phyloP scores from a whole-genome alignment of 2,329 filamentous ascomycete species.

The Atkinsonella hypoxylon region DNA sequence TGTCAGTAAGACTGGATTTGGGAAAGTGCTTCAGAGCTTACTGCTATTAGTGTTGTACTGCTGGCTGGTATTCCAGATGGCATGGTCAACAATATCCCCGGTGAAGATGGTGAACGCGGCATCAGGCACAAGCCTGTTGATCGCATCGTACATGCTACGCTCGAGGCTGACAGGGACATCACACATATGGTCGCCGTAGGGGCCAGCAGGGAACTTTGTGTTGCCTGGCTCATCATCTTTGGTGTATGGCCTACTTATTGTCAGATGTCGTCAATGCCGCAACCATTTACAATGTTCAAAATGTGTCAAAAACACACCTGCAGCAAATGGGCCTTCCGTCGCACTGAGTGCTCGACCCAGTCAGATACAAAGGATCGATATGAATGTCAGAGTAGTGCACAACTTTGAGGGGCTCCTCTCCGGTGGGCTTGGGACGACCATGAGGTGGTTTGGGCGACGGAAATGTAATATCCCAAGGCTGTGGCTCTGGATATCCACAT shows the following conservation, averaged over 20 bases:
- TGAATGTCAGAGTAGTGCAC: constrained; percentile 51
- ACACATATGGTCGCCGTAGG: constrained; percentile 40
- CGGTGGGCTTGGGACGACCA: constrained; percentile 28
- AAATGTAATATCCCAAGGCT: constrained; percentile 29
- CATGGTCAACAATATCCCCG: constrained; percentile 45
- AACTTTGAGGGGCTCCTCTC: constrained; percentile 35
- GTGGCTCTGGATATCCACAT: constrained; percentile 35
- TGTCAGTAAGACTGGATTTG: constrained; percentile 16
- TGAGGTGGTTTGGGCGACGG: constrained; percentile 27
- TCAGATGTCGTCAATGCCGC: background rate
- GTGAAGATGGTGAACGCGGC: constrained; percentile 46
- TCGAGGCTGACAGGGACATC: constrained; percentile 39
- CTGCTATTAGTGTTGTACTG: constrained; percentile 20
- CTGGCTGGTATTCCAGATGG: constrained; percentile 32
- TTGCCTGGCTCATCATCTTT: constrained; percentile 33
- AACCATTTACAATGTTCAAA: background rate
- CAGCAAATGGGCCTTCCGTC: constrained; percentile 46
- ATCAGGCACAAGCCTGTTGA: constrained; percentile 32
- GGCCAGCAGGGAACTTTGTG: constrained; percentile 36
- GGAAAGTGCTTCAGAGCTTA: constrained; percentile 8
- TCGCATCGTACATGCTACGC: constrained; percentile 41
- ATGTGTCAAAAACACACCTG: constrained; percentile 20
- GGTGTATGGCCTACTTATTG: constrained; percentile 28
- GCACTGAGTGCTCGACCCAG: constrained; percentile 42
- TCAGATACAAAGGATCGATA: constrained; percentile 41